These are phyloP conservation scores for Fusarium incarnatum DNA, from an alignment of 2,329 filamentous ascomycete species.

Conservation along the genomic window DNA sequence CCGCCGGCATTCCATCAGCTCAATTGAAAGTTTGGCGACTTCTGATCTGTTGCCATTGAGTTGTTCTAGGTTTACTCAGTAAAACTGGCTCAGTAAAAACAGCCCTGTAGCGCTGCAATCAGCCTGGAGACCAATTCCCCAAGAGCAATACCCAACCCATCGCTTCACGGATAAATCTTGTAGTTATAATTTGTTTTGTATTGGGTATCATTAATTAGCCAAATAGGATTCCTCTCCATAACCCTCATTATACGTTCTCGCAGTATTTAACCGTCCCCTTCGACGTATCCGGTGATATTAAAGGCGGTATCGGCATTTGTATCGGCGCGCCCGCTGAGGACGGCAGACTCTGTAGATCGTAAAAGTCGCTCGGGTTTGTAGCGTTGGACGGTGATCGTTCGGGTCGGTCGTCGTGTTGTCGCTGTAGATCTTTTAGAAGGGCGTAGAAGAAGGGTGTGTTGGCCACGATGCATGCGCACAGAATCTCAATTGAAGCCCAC, in stretches of 20 bases:
- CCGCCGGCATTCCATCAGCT: not conserved
- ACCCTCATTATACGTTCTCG: constrained; percentile 5
- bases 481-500: constrained; percentile 51
- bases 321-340: constrained; percentile 9
- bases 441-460: constrained; percentile 50
- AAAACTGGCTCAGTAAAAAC: not conserved
- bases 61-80: not conserved
- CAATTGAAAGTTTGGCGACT: not conserved
- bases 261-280: constrained; percentile 10
- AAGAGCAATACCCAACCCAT: not conserved
- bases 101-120: not conserved
- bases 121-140: too few relatives aligned
- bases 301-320: not conserved
- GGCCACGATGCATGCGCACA: constrained; percentile 49
- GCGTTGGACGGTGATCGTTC: constrained; percentile 24
- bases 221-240: too few relatives aligned
- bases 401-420: constrained; percentile 42
- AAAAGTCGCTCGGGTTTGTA: constrained; percentile 18
- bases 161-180: not conserved
- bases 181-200: not conserved
- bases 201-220: constrained; percentile 24
- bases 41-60: not conserved
- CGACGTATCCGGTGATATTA: constrained; percentile 1
- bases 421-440: constrained; percentile 44
- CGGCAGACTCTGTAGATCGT: constrained; percentile 29